phyloP scores from a whole-genome alignment of 305 asterid species.

The Ilex paraguariensis region DNA sequence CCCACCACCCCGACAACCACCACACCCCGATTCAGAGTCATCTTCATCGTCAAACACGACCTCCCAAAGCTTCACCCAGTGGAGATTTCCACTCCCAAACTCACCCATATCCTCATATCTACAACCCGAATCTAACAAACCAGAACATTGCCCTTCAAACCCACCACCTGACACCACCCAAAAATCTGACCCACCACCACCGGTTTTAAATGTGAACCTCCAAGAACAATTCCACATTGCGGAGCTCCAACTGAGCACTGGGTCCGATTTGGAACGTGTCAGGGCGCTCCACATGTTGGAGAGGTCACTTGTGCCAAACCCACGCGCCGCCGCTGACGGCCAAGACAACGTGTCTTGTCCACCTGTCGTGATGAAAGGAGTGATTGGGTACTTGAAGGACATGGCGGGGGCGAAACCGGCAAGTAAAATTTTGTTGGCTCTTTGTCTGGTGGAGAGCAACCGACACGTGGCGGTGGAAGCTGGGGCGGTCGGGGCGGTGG shows the following conservation, averaged over 20 bases:
- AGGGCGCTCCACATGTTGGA: constrained; percentile 52
- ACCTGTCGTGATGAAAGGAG: constrained; percentile 39
- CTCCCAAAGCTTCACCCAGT: constrained; percentile 80
- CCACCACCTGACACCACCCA: constrained; percentile 9
- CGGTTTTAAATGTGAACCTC: constrained; percentile 23
- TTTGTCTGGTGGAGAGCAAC: constrained; percentile 51
- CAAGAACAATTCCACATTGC: constrained; percentile 56
- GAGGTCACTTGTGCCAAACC: constrained; percentile 53
- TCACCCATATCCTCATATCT: constrained; percentile 32
- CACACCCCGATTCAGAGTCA: constrained; percentile 25
- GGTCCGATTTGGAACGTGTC: constrained; percentile 29
- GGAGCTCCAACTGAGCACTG: constrained; percentile 47
- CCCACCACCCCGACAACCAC: background rate
- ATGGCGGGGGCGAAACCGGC: constrained; percentile 49
- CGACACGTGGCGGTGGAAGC: constrained; percentile 63
- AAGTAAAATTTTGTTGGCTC: constrained; percentile 64
- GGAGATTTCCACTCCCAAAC: constrained; percentile 58
- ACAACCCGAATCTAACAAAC: constrained; percentile 11
- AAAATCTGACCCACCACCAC: constrained; percentile 6
- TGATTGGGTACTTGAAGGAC: constrained; percentile 46
- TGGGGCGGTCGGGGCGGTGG: constrained; percentile 63
- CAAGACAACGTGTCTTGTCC: constrained; percentile 31
- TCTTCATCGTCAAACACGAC: constrained; percentile 64
- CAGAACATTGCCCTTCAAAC: background rate
- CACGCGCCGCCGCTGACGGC: constrained; percentile 35